phyloP scores from a whole-genome alignment of 2,329 filamentous ascomycete species.

The Trichophyton rubrum region DNA sequence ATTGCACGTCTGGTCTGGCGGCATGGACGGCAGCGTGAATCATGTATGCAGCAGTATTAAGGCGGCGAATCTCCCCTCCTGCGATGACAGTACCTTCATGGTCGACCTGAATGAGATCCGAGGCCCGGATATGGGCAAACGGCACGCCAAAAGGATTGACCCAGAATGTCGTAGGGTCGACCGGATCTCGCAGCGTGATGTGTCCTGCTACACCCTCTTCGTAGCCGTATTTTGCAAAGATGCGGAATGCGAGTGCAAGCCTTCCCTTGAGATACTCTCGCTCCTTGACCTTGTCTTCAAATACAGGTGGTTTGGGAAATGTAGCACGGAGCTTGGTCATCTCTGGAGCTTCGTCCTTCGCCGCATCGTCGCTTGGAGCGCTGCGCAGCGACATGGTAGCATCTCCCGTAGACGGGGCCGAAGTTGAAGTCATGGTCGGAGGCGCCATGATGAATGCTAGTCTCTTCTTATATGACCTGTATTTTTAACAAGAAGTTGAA shows the following conservation, averaged over 20 bases:
- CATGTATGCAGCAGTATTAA: slow-evolving; percentile 41
- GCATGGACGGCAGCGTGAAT: slow-evolving; percentile 43
- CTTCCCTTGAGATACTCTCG: slow-evolving; percentile 44
- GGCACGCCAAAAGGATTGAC: slow-evolving; percentile 53
- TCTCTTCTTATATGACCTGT: not conserved
- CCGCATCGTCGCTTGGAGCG: not conserved
- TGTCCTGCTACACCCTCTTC: slow-evolving; percentile 53
- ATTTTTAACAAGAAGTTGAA: not conserved
- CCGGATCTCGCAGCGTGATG: slow-evolving; percentile 50
- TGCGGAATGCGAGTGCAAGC: slow-evolving; percentile 44
- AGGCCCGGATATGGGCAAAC: slow-evolving; percentile 50
- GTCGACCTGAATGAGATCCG: slow-evolving; percentile 56
- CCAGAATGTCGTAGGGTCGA: slow-evolving; percentile 50
- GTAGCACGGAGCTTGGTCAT: slow-evolving; percentile 8
- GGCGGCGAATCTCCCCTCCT: slow-evolving; percentile 39
- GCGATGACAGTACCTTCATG: slow-evolving; percentile 50
- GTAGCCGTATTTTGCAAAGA: slow-evolving; percentile 46
- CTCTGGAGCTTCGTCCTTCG: not conserved
- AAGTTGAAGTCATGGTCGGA: slow-evolving; percentile 15
- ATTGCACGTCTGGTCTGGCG: slow-evolving; percentile 43
- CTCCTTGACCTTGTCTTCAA: slow-evolving; percentile 34
- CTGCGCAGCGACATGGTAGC: not conserved
- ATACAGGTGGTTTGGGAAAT: slow-evolving; percentile 26
- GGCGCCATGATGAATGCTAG: slow-evolving; percentile 19
- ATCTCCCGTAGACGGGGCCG: not conserved